Evolutionary conservation across 495 filamentous ascomycete species (phyloP).

Genomic region (Aspergillus mulundensis): DNA sequence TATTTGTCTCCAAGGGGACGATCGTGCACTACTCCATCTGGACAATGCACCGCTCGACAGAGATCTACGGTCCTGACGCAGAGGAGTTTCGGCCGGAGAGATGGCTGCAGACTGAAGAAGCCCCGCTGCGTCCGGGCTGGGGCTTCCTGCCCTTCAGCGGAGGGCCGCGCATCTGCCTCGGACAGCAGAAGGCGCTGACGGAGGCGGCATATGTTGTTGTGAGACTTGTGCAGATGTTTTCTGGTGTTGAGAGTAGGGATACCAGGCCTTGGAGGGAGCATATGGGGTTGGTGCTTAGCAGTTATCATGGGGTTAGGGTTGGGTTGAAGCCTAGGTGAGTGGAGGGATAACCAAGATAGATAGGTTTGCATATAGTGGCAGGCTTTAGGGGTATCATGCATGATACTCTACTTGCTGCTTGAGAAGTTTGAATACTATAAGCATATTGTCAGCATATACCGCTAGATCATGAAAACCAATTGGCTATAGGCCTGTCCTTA

Average conservation of each 20-base stretch:
- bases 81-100: conserved; percentile 43
- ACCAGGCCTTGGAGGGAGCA: not conserved
- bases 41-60: conserved; percentile 30
- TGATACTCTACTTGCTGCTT: too few relatives aligned
- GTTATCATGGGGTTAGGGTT: not conserved
- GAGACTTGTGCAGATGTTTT: conserved; percentile 59
- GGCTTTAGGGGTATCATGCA: too few relatives aligned
- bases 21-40: conserved; percentile 21
- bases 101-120: conserved; percentile 41
- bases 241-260: not conserved
- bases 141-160: conserved; percentile 72
- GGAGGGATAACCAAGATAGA: too few relatives aligned
- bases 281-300: not conserved
- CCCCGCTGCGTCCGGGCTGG: conserved; percentile 39
- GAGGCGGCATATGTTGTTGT: conserved; percentile 65
- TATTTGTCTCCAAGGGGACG: conserved; percentile 41
- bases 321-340: not conserved
- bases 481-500: too few relatives aligned
- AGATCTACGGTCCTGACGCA: conserved; percentile 24
- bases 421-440: too few relatives aligned
- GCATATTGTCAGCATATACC: too few relatives aligned
- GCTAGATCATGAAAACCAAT: too few relatives aligned
- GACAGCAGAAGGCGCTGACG: conserved; percentile 63
- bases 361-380: too few relatives aligned
- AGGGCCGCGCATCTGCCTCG: conserved; percentile 75